A percentile compares a stretch with the other conserved stretches of the same genome.
Evolutionary conservation across 2,329 filamentous ascomycete genomes (phyloP).

Genomic region (Epichloe gansuensis): DNA sequence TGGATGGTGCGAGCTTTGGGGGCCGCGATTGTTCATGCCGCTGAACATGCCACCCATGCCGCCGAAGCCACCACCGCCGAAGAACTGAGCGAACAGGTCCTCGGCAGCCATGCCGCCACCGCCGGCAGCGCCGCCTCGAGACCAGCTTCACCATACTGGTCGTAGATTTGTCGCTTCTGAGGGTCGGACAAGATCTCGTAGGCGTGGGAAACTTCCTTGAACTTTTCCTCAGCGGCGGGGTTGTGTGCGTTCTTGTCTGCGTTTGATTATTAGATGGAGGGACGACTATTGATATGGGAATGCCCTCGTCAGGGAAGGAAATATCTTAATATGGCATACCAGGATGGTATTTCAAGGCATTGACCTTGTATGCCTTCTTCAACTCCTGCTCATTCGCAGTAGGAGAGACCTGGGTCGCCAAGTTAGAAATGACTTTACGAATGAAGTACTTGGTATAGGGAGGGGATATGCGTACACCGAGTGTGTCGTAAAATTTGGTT

Average conservation of each 20-base stretch:
- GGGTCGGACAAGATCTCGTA: conserved; percentile 91
- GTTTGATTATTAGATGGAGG: not conserved
- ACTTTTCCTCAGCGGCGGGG: conserved; percentile 88
- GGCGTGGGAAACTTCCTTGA: conserved; percentile 93
- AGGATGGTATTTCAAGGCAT: conserved; percentile 74
- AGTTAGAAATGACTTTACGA: not conserved
- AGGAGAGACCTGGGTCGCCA: conserved; percentile 51
- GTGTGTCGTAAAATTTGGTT: conserved; percentile 65
- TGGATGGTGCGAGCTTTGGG: conserved; percentile 91
- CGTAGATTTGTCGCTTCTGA: conserved; percentile 85
- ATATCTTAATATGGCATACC: conserved; percentile 38
- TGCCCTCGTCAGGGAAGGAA: conserved; percentile 5
- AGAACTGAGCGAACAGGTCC: conserved; percentile 95
- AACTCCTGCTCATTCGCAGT: conserved; percentile 74
- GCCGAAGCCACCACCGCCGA: conserved; percentile 58
- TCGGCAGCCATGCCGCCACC: conserved; percentile 85
- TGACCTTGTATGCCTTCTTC: conserved; percentile 81
- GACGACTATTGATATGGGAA: not conserved
- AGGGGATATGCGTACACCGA: conserved; percentile 50
- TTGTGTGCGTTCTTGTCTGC: conserved; percentile 94
- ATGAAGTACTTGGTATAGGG: not conserved
- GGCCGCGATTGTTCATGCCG: conserved; percentile 63
- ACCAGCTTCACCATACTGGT: conserved; percentile 95
- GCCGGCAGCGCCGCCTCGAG: conserved; percentile 71
- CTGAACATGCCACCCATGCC: conserved; percentile 65